Base-by-base conservation (phyloP, 768 basidiomycete species). In the Suillus subluteus region DNA sequence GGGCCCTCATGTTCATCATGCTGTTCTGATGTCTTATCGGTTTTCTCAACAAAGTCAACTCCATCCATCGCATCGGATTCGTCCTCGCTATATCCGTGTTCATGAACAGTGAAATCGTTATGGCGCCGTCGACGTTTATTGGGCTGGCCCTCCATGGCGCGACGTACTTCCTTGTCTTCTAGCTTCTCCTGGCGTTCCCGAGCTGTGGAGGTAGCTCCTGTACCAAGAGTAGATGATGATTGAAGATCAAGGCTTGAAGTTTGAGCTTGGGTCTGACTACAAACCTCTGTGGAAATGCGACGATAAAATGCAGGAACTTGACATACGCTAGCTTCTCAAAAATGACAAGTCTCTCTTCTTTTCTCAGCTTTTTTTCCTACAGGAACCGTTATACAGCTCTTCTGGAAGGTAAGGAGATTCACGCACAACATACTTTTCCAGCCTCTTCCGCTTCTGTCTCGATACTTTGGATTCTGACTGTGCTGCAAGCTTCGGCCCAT, bases 361-460 rank as follows among this genome's bases (percentile, higher is more conserved):
- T 94, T 79, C 91, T 94, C 58, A 97, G 80, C 78, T 96, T 96
- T 80, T 96, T 96, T 61, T 94, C 91, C 94, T 96, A 68, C 58
- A 65, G 11, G 58, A 44, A 52, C 46, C 4, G 37, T 72, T 5
- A 32, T 58, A 58, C 32, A 32, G 32, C 16, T 38, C 40, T 18
- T 30, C 32, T n/a, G 38, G 50, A 65, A 40, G 16, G 26, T 11
- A 23, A n/a, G 37, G 21, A 13, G 41, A 23, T 2, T 26, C 18
- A 79, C 90, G 72, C 65, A 94, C 95, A 72, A 98, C 96, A 73
- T 95, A 99, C 69, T 94, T 94, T 69, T 98, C 96, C 6, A 99
- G 80, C 62, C 94, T 82, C 76, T 92, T 96, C 80, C 88, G 90
- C 81, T 94, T 96, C 81, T 96, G 96, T 65, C 80, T 86, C 54